phyloP scores from a whole-genome alignment of 768 basidiomycete genomes.

The Mycena amicta region DNA sequence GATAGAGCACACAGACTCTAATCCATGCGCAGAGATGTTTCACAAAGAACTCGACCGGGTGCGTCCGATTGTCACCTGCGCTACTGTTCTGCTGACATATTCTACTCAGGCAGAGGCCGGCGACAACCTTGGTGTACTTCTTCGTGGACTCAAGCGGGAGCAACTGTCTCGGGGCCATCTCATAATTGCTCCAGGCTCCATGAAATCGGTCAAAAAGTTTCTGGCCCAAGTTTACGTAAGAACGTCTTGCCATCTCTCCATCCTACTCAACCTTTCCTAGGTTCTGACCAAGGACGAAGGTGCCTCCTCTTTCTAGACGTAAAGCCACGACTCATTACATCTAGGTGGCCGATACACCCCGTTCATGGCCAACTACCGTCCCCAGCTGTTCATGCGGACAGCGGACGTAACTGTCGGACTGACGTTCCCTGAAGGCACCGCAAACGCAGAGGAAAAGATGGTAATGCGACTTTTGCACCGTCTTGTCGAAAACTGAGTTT shows the following conservation, averaged over 20 bases:
- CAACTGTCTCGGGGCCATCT: slow-evolving; percentile 94
- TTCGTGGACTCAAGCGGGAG: slow-evolving; percentile 97
- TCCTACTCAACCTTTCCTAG: slow-evolving; percentile 35
- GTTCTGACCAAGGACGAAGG: slow-evolving; percentile 87
- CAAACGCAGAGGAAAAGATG: slow-evolving; percentile 86
- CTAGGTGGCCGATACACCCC: slow-evolving; percentile 81
- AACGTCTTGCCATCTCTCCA: slow-evolving; percentile 13
- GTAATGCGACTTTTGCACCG: slow-evolving; percentile 50
- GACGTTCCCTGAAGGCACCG: slow-evolving; percentile 84
- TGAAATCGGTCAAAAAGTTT: slow-evolving; percentile 95
- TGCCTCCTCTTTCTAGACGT: slow-evolving; percentile 22
- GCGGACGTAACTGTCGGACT: slow-evolving; percentile 88
- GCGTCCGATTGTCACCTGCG: slow-evolving; percentile 25
- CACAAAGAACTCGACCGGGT: slow-evolving; percentile 98
- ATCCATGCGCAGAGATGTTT: slow-evolving; percentile 86
- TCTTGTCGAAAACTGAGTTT: neutral
- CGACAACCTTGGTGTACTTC: slow-evolving; percentile 97
- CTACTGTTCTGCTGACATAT: slow-evolving; percentile 1
- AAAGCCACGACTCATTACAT: slow-evolving; percentile 17
- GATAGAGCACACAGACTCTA: slow-evolving; percentile 1
- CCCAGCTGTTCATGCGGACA: slow-evolving; percentile 94
- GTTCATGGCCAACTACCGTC: slow-evolving; percentile 93
- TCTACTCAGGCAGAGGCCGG: slow-evolving; percentile 85
- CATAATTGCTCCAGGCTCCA: slow-evolving; percentile 83
- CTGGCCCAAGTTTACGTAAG: slow-evolving; percentile 87